These are phyloP conservation scores for Asterionellopsis glacialis DNA, from an alignment of 108 stramenopile genomes.

Conservation along the genomic window DNA sequence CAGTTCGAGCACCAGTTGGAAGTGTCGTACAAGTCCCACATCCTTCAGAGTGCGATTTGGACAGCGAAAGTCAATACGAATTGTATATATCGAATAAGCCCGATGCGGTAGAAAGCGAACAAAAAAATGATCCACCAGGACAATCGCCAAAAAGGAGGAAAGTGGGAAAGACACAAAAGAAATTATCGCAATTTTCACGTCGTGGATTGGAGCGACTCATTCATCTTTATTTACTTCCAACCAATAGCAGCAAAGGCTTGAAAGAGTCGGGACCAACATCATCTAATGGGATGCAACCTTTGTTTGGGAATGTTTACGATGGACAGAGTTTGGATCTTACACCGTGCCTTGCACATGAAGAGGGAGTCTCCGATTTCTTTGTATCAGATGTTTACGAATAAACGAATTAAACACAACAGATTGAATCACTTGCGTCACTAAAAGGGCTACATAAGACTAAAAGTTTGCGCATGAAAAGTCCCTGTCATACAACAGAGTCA, in stretches of 20 bases:
- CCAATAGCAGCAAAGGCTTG: background rate
- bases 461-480: too few species aligned
- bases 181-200: background rate
- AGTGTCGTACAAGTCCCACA: constrained; percentile 1
- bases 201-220: background rate
- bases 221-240: background rate
- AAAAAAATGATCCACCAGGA: background rate
- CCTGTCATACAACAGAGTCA: too few species aligned
- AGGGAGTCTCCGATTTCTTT: constrained; percentile 1
- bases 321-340: background rate
- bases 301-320: background rate
- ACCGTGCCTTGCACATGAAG: background rate
- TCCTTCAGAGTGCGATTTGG: background rate
- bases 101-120: background rate
- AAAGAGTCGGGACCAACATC: background rate
- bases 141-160: background rate
- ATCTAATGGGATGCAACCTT: background rate
- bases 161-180: background rate
- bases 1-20: background rate
- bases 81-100: background rate
- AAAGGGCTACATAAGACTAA: background rate
- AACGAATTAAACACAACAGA: too few species aligned
- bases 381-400: too few species aligned
- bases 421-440: too few species aligned
- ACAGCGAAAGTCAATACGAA: background rate